Evolutionary conservation across 768 basidiomycete genomes (phyloP), one percentile per base, ranked within the genome.

Genomic region (Leccinum olivaceopallidum): DNA sequence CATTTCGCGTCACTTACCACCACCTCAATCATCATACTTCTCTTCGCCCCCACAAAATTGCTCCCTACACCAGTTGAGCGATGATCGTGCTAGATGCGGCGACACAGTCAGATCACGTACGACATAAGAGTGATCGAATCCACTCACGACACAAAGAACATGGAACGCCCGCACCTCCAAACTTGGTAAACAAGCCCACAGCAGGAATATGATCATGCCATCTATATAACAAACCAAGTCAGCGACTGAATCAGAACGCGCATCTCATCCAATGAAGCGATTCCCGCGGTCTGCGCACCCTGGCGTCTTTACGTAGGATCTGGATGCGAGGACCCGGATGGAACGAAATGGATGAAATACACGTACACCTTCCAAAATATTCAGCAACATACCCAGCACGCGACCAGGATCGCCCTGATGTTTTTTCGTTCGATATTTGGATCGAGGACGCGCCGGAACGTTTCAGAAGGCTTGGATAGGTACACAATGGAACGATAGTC

Each of bases 11-110:
- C 54, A 83, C 88, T 49, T 71, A 94, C 91, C 65, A 98, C 95
- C 12, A 95, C 93, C 76, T 98, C 96, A 62, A 99, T 98, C 94
- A 98, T 97, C 94, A 95, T 94, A 63, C 91, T 94, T 6, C 92
- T 92, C 74, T 94, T 95, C 2, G 89, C 94, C 55, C 92, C 92
- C 8, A 86, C 86, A 72, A 98, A 97, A 24, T 87, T 88, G 65
- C 90, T 94, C 5, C 92, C 96, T 93, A 98, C 0, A 89, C 83
- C 22, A 97, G 76, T 70, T 98, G 96, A 0, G 94, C 80, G 42
- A 95, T 71, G 55, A 94, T 78, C 30, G 92, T 84, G 6, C 87
- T 89, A 65, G n/a, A 65, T 51, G 12, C 32, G 60, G 18, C 5
- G 50, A 20, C 18, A 56, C 4, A 37, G 55, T n/a, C 5, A 20